These are phyloP conservation scores for Camillea tinctor DNA, from an alignment of 2,329 filamentous ascomycete genomes.

Conservation along the genomic window DNA sequence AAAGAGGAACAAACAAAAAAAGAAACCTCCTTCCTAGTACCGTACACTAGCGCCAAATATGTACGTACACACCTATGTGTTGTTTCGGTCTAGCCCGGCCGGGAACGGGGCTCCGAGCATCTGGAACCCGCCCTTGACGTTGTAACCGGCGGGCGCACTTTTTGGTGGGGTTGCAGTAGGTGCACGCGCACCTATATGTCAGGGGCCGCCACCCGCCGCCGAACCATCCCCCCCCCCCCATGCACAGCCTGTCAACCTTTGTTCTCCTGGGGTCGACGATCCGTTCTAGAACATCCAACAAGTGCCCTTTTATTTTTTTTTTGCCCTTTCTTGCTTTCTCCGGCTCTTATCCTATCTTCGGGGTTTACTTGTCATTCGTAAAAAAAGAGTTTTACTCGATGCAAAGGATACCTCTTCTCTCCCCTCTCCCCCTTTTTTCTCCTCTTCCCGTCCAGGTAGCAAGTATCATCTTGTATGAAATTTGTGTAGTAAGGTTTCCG, in stretches of 20 bases:
- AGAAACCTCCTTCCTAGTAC: neutral
- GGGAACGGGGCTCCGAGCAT: neutral
- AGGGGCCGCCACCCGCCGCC: neutral
- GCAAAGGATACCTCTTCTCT: neutral
- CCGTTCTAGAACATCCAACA: neutral
- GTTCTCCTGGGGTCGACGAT: neutral
- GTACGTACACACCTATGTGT: neutral
- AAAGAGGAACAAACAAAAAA: no score
- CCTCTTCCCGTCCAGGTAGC: neutral
- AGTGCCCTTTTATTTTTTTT: neutral
- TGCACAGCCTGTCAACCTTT: neutral
- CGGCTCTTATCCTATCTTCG: neutral
- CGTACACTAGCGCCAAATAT: neutral
- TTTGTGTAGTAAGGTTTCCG: neutral
- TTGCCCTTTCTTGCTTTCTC: no score
- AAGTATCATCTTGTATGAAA: neutral
- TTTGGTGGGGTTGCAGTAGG: neutral
- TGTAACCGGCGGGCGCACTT: neutral
- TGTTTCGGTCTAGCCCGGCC: neutral
- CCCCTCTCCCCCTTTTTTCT: neutral
- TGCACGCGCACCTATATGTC: neutral
- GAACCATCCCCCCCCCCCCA: no score
- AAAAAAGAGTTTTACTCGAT: neutral
- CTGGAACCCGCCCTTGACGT: neutral
- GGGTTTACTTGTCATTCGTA: neutral